A percentile compares a stretch with the other conserved stretches of the same genome.
These are phyloP conservation scores for Yarrowia deformans DNA, from an alignment of 805 yeast species.

Conservation along the genomic window DNA sequence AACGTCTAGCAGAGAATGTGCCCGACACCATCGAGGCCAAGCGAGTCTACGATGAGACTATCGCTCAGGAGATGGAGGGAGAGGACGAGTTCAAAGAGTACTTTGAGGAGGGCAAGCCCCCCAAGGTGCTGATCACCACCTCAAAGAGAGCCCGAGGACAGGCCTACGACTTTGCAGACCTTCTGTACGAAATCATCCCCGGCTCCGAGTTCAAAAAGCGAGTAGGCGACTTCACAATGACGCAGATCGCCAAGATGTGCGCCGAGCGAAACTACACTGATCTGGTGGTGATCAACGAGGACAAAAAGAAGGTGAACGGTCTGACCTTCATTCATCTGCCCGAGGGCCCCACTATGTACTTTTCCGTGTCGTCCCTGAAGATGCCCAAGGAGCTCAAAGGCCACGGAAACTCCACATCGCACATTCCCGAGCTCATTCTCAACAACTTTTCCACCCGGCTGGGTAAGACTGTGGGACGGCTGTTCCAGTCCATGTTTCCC, in stretches of 20 bases:
- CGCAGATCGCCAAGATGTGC: conserved; percentile 86
- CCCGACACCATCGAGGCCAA: conserved; percentile 85
- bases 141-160: conserved; percentile 82
- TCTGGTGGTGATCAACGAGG: conserved; percentile 88
- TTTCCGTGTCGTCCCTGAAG: conserved; percentile 77
- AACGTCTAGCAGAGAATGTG: conserved; percentile 77
- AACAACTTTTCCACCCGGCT: conserved; percentile 92
- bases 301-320: conserved; percentile 90
- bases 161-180: conserved; percentile 90
- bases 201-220: conserved; percentile 86
- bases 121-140: conserved; percentile 90
- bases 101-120: conserved; percentile 63
- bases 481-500: conserved; percentile 92
- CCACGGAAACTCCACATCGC: conserved; percentile 90
- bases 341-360: conserved; percentile 93
- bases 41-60: conserved; percentile 87
- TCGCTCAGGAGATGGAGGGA: conserved; percentile 56
- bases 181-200: conserved; percentile 83
- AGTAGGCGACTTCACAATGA: conserved; percentile 80
- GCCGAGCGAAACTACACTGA: conserved; percentile 86
- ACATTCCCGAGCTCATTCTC: conserved; percentile 88
- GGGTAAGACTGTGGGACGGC: conserved; percentile 90
- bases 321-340: conserved; percentile 93
- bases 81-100: conserved; percentile 63
- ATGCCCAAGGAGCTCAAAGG: conserved; percentile 80